Evolutionary conservation across 306 rosid species (phyloP), one percentile per base, ranked within the genome.

Genomic region (Prunus campanulata): DNA sequence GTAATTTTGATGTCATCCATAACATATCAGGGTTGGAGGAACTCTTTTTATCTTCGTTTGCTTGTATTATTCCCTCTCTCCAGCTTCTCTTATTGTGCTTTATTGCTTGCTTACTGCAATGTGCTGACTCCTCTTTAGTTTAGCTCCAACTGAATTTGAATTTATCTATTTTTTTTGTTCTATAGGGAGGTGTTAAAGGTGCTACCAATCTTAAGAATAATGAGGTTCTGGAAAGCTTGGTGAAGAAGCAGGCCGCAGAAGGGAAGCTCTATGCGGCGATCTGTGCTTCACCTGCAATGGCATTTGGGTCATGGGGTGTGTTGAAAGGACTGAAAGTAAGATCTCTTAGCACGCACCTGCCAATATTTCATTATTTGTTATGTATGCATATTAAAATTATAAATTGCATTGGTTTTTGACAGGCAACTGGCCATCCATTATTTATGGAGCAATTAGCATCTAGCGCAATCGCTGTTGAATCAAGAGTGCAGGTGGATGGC

Each of bases 281-380:
- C 2, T 90, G 97, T 83, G 97, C 97, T 84, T 90, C 98, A 70
- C 98, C 98, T 68, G 98, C 96, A 0, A 92, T 84, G 81, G 93
- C 83, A 25, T 88, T 94, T 78, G 98, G 90, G 57, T 79, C 91
- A 15, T 94, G 98, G 98, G 97, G 95, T 68, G 80, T 94, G 71
- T 82, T 94, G 39, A 92, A 90, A 81, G 98, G 97, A 20, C 70
- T 89, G 88, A 89, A 90, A 89, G 98, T 94, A 78, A 70, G 80
- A 75, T 60, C 32, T 68, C 69, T 11, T 35, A 35, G 44, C 44
- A 47, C 19, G 61, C 16, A 66, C 63, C 71, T 69, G 48, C 63
- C 56, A 8, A 25, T 19, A 44, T 11, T 30, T 50, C 42, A 14
- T 32, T 11, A 5, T 24, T 46, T 69, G 3, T 32, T 6, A 6